Percentiles rank a stretch among this genome's conserved stretches.
These are phyloP conservation scores for Saururus chinensis DNA, from an alignment of 164 flowering plant species.

Conservation along the genomic window DNA sequence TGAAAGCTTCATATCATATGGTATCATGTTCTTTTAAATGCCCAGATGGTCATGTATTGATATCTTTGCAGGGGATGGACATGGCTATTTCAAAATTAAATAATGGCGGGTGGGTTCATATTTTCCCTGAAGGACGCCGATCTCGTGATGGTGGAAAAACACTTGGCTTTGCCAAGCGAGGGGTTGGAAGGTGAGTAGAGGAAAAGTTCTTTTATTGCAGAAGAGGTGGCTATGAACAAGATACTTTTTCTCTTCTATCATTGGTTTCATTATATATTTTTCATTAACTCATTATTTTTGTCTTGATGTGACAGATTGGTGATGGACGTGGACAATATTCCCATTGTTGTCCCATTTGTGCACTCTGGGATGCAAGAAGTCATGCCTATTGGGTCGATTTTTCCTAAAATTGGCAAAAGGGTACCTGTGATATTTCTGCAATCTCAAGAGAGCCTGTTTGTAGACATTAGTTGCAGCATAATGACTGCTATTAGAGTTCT, in stretches of 20 bases:
- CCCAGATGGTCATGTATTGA: too few species aligned
- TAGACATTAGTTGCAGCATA: too few species aligned
- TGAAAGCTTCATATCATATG: too few species aligned
- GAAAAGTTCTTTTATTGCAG: too few species aligned
- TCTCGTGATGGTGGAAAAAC: slow-evolving; percentile 97
- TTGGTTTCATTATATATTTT: too few species aligned
- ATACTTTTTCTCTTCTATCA: too few species aligned
- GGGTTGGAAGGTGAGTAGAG: slow-evolving; percentile 96
- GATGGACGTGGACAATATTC: slow-evolving; percentile 63
- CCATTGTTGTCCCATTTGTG: slow-evolving; percentile 82
- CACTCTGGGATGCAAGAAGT: slow-evolving; percentile 94
- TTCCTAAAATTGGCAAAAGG: slow-evolving; percentile 85
- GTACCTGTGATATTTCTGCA: slow-evolving; percentile 28
- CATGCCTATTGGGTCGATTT: slow-evolving; percentile 82
- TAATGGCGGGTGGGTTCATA: slow-evolving; percentile 93
- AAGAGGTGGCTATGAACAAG: too few species aligned
- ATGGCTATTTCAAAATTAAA: slow-evolving; percentile 81
- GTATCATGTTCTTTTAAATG: too few species aligned
- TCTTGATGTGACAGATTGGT: too few species aligned
- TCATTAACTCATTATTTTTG: too few species aligned
- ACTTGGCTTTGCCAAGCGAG: slow-evolving; percentile 73
- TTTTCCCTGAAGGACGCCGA: slow-evolving; percentile 96
- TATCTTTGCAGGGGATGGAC: slow-evolving; percentile 72
- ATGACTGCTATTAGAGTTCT: too few species aligned
- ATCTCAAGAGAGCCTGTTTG: too few species aligned